Conservation (phyloP, 352 stramenopile species). For the Pythium apleroticum region DNA sequence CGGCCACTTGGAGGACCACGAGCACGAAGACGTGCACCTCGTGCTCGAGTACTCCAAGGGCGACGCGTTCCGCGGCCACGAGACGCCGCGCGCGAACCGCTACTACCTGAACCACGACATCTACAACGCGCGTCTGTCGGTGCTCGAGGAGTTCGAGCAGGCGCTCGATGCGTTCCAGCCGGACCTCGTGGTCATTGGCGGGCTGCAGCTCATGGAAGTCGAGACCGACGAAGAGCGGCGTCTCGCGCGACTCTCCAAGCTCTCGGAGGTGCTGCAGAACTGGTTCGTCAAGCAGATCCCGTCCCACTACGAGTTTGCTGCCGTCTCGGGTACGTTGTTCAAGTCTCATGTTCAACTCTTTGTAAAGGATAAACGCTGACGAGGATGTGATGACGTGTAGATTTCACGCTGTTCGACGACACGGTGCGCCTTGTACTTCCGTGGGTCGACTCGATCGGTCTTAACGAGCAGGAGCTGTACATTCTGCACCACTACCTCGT, state of each 20-base stretch:
- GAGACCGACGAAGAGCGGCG: conserved; percentile 60
- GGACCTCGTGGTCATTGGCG: conserved; percentile 78
- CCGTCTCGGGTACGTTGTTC: conserved; percentile 49
- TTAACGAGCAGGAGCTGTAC: conserved; percentile 85
- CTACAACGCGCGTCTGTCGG: conserved; percentile 76
- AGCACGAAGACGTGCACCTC: conserved; percentile 78
- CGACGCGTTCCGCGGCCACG: conserved; percentile 58
- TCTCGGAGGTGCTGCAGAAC: conserved; percentile 74
- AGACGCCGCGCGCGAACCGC: conserved; percentile 70
- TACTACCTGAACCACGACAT: conserved; percentile 89
- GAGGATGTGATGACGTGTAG: conserved; percentile 18
- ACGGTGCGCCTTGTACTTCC: conserved; percentile 76
- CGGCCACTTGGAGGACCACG: conserved; percentile 50
- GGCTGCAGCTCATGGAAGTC: conserved; percentile 84
- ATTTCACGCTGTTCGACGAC: conserved; percentile 84
- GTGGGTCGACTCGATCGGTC: conserved; percentile 75
- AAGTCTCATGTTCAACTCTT: no score
- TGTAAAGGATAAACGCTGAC: background rate
- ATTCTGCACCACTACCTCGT: conserved; percentile 83
- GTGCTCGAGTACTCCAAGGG: conserved; percentile 77
- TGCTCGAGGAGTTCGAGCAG: conserved; percentile 75
- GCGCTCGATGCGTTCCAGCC: conserved; percentile 57
- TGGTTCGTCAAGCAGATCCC: conserved; percentile 57
- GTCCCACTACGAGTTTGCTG: conserved; percentile 83
- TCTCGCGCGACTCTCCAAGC: conserved; percentile 50